These are phyloP conservation scores for Nannochloropsis granulata DNA, from an alignment of 108 stramenopile genomes.

Conservation along the genomic window DNA sequence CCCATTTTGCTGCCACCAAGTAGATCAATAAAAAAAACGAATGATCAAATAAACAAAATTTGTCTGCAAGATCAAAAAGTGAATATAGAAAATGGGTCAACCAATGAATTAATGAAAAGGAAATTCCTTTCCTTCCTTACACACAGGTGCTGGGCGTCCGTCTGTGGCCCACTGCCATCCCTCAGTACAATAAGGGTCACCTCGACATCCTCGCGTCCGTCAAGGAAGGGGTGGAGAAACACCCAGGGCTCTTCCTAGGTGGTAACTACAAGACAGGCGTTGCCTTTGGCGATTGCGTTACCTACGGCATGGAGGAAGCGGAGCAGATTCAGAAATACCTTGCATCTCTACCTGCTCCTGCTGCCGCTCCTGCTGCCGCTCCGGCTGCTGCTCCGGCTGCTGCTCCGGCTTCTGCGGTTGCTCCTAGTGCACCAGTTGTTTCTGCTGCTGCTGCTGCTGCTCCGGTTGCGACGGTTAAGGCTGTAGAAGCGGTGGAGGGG, in stretches of 20 bases:
- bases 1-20: no score
- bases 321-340: slow-evolving; percentile 50
- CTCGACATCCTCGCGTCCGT: slow-evolving; percentile 48
- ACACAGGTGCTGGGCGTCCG: slow-evolving; percentile 48
- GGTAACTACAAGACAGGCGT: slow-evolving; percentile 85
- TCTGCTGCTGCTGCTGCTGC: neutral
- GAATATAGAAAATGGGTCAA: no score
- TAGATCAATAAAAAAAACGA: neutral
- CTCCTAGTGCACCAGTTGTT: neutral
- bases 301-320: slow-evolving; percentile 72
- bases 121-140: no score
- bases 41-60: no score
- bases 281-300: slow-evolving; percentile 84
- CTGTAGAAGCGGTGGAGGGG: neutral
- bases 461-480: neutral
- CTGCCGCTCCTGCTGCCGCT: neutral
- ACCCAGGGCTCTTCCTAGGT: slow-evolving; percentile 45
- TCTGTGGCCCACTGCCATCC: slow-evolving; percentile 82
- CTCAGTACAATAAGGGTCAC: slow-evolving; percentile 73
- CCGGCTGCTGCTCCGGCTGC: neutral
- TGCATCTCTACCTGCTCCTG: neutral
- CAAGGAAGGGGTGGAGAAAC: slow-evolving; percentile 39
- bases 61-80: no score
- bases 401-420: neutral
- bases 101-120: no score